Evolutionary conservation across 257 asterid genomes (phyloP), one percentile per base, ranked within the genome.

Genomic region (Przewalskia tangutica): DNA sequence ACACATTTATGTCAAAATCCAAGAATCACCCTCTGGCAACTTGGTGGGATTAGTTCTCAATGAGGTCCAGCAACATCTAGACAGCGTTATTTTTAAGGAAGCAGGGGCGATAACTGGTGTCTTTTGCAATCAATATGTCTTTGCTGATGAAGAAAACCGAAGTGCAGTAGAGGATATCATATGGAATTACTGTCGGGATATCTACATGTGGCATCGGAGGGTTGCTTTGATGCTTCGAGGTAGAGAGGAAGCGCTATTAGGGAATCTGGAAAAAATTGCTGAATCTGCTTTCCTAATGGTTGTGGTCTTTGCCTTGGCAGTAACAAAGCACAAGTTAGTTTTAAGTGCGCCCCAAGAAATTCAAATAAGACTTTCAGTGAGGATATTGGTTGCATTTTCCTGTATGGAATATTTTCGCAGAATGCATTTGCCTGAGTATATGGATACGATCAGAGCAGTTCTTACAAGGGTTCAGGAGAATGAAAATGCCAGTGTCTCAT

Each of bases 201-300:
- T 94, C 84, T 95, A 95, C 88, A 79, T 75, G 46, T 86, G 90
- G 89, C 98, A 95, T 88, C 90, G 92, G 63, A 90, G 84, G 88
- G 89, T 90, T 80, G 87, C 82, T 16, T 34, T 85, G 85, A 68
- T 90, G 84, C 94, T 91, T 90, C 87, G 62, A 23, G 94, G 87
- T 79, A 77, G 84, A 83, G 90, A 86, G 50, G 89, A 83, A 60
- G 82, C 68, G 16, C 81, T 95, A 58, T 87, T 88, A 53, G 89
- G 80, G 81, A 93, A 91, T 81, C 81, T 94, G 56, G 98, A 93
- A 89, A 95, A 92, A 89, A 89, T 95, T 81, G 95, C 91, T 13
- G 99, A 94, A 83, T 94, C 99, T 85, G 88, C 97, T 79, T 94
- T 95, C 81, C 94, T 95, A 82, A 95, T 95, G 99, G 94, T 94